Percentiles rank a stretch among this genome's conserved stretches.
Conservation (phyloP, 768 basidiomycete species). For the Boletellus ananas region DNA sequence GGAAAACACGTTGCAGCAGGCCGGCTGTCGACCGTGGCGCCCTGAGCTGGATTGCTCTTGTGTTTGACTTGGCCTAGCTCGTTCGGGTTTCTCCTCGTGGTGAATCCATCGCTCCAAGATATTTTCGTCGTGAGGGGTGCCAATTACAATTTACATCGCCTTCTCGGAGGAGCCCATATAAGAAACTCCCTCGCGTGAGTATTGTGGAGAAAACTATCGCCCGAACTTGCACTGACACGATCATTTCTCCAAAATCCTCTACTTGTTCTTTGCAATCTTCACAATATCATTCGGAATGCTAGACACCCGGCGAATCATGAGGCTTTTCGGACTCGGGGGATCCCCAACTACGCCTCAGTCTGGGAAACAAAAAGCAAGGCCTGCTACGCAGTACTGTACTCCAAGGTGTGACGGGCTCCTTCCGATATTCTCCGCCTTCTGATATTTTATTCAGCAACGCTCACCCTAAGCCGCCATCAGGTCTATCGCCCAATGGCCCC, state of each 20-base stretch:
- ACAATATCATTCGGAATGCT: conserved; percentile 29
- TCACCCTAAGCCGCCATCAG: conserved; percentile 12
- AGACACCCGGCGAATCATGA: conserved; percentile 33
- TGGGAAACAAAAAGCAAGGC: conserved; percentile 18
- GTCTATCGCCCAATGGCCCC: neutral
- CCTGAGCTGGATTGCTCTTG: conserved; percentile 7
- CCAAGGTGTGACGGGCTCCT: conserved; percentile 14
- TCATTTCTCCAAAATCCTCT: conserved; percentile 26
- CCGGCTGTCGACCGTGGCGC: conserved; percentile 12
- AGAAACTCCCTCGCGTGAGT: conserved; percentile 12
- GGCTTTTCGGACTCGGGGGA: conserved; percentile 27
- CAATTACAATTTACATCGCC: conserved; percentile 28
- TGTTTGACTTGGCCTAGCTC: conserved; percentile 2
- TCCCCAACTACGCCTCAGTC: conserved; percentile 25
- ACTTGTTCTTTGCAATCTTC: conserved; percentile 17
- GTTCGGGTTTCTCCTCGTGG: conserved; percentile 19
- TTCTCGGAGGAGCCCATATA: conserved; percentile 19
- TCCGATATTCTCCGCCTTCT: neutral
- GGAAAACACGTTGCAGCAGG: conserved; percentile 23
- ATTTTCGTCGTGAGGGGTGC: conserved; percentile 12
- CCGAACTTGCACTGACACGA: conserved; percentile 10
- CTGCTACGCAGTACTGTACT: conserved; percentile 23
- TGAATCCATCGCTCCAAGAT: conserved; percentile 8
- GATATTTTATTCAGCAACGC: conserved; percentile 9
- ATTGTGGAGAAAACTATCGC: conserved; percentile 10